phyloP scores from a whole-genome alignment of 805 yeast species.

The Candida fluviatilis region DNA sequence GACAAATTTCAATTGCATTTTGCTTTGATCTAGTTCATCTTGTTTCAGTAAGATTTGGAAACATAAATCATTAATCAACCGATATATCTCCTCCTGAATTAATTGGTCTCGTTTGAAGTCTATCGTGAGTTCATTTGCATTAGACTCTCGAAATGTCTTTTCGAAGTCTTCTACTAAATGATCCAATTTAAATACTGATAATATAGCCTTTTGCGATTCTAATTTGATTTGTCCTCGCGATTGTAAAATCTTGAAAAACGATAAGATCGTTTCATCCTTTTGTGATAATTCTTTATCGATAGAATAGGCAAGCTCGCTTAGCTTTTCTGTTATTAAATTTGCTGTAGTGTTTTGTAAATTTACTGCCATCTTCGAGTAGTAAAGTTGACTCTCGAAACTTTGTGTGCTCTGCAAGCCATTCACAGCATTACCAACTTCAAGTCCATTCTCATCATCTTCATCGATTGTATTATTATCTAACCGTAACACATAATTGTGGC shows the following conservation, averaged over 20 bases:
- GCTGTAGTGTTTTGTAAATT: slow-evolving; percentile 30
- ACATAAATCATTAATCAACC: slow-evolving; percentile 36
- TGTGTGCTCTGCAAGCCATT: slow-evolving; percentile 12
- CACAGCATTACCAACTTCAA: background rate
- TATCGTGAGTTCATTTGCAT: slow-evolving; percentile 20
- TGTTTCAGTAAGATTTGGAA: slow-evolving; percentile 30
- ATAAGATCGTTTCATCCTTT: slow-evolving; percentile 29
- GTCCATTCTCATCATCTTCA: slow-evolving; percentile 6
- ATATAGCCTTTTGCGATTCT: slow-evolving; percentile 23
- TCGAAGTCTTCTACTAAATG: slow-evolving; percentile 25
- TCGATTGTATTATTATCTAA: slow-evolving; percentile 14
- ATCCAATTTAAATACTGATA: slow-evolving; percentile 29
- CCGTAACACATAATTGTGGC: slow-evolving; percentile 25
- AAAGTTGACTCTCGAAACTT: slow-evolving; percentile 35
- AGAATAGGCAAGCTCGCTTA: slow-evolving; percentile 33
- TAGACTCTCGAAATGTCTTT: slow-evolving; percentile 27
- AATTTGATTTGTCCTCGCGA: slow-evolving; percentile 21
- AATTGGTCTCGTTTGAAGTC: slow-evolving; percentile 28
- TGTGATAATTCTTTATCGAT: slow-evolving; percentile 36
- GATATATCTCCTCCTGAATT: slow-evolving; percentile 37
- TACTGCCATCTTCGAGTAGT: slow-evolving; percentile 31
- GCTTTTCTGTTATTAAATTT: slow-evolving; percentile 32
- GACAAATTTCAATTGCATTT: slow-evolving; percentile 1
- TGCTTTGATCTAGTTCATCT: slow-evolving; percentile 22
- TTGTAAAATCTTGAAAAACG: slow-evolving; percentile 22